phyloP scores from a whole-genome alignment of 169 alveolate species.

The Besnoitia besnoiti region DNA sequence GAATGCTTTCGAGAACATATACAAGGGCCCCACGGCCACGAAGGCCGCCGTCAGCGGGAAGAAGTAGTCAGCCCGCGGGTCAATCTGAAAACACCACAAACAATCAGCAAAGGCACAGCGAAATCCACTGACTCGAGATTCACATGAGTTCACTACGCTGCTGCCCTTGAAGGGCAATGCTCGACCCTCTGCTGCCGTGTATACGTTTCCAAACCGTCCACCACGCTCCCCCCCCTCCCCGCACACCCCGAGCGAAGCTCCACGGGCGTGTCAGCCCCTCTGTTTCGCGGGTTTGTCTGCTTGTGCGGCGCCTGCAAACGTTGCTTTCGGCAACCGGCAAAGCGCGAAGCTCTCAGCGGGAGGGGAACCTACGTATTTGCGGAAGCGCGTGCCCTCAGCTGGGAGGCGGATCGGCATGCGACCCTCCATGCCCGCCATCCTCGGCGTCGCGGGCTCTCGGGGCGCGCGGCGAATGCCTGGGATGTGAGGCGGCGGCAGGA shows the following conservation, averaged over 20 bases:
- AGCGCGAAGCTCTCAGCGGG: no score
- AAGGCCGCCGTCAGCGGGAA: slow-evolving; percentile 17
- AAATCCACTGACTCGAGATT: no score
- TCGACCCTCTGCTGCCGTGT: no score
- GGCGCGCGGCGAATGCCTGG: slow-evolving; percentile 34
- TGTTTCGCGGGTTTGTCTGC: no score
- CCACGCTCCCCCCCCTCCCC: no score
- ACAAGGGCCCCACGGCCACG: not conserved
- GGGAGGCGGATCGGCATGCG: slow-evolving; percentile 40
- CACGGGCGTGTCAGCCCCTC: no score
- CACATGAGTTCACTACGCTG: no score
- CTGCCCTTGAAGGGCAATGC: no score
- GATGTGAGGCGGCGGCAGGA: slow-evolving; percentile 27
- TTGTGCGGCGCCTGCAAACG: no score
- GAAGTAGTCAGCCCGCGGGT: slow-evolving; percentile 17
- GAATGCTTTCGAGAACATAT: slow-evolving; percentile 15
- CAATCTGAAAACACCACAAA: not conserved
- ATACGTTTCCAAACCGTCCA: no score
- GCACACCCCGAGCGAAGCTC: no score
- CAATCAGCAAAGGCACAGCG: not conserved
- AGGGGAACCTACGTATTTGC: not conserved
- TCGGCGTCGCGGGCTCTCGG: not conserved
- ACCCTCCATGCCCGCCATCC: slow-evolving; percentile 1
- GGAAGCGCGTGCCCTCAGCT: not conserved
- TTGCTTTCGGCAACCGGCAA: no score